Base-by-base conservation (phyloP, 1,139 yeast species). In the Lodderomyces oxycetoniae region DNA sequence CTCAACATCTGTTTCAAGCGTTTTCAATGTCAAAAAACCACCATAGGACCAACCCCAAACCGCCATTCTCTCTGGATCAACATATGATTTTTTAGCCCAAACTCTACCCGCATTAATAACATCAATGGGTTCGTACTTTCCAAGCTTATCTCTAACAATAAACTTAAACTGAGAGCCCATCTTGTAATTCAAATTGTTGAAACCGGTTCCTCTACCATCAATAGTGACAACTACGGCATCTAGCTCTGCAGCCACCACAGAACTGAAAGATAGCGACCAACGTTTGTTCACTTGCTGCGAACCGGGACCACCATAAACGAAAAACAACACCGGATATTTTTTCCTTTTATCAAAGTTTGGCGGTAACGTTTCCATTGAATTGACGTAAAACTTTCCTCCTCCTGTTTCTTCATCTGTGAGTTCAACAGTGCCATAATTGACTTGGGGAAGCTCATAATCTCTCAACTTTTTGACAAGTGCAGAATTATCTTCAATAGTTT, bases 21-120 rank as follows among this genome's bases (percentile, higher is more conserved):
- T 80, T 50, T 82, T 83, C 45, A 83, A 64, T 0, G 93, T 80
- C 63, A 81, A 67, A 50, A 74, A 83, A 0, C 91, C 93, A 39
- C 93, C 93, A 50, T 82, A 83, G 2, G 88, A 80, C 89, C 91
- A 83, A 5, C 93, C 93, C 79, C 87, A 83, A 35, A 83, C 74
- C 2, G 86, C 85, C 9, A 82, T 74, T 42, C 75, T 66, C 3
- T 63, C 60, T 5, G 59, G 49, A 52, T 83, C 85, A 28, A 82
- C 80, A 47, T 74, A 83, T 2, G 68, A 45, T 41, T 70, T 71
- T 5, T 58, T 34, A 1, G 70, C 61, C 78, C 86, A 83, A 2
- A 66, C 42, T 40, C 70, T 70, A 1, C 84, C 91, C 4, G 88
- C 86, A 0, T 72, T 59, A 20, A 83, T 77, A 55, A 83, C 89